Conservation (phyloP, 345 rosid genomes). For the Eucalyptus marginata region DNA sequence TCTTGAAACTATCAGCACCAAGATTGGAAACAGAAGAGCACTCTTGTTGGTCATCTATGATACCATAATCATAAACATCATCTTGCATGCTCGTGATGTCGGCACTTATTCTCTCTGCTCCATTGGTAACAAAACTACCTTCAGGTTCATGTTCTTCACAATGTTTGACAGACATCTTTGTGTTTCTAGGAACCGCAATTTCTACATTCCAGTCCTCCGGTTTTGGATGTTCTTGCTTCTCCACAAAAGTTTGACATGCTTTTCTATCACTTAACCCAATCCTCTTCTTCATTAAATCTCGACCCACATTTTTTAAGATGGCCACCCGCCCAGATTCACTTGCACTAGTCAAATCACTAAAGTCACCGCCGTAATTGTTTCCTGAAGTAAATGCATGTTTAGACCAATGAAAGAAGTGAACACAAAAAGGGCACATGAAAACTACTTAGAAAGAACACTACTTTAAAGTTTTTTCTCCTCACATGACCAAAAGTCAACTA, state of each 20-base stretch:
- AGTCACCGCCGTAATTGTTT: slow-evolving; percentile 45
- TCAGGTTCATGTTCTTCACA: slow-evolving; percentile 72
- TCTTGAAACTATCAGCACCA: slow-evolving; percentile 26
- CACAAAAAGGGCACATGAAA: background rate
- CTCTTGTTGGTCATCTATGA: slow-evolving; percentile 57
- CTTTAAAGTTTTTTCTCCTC: background rate
- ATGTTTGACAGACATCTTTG: slow-evolving; percentile 17
- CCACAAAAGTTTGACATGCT: slow-evolving; percentile 24
- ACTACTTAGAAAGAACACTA: background rate
- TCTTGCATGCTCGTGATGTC: slow-evolving; percentile 28
- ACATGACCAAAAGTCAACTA: background rate
- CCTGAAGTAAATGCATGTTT: slow-evolving; percentile 24
- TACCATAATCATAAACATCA: slow-evolving; percentile 35
- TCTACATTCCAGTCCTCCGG: slow-evolving; percentile 73
- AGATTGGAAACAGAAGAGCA: slow-evolving; percentile 37
- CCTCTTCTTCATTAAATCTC: slow-evolving; percentile 35
- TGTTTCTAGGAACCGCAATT: slow-evolving; percentile 51
- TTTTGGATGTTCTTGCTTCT: slow-evolving; percentile 26
- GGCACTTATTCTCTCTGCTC: slow-evolving; percentile 28
- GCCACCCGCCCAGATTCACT: slow-evolving; percentile 28
- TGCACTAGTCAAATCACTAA: slow-evolving; percentile 40
- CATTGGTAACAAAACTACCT: slow-evolving; percentile 60
- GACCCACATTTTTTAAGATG: slow-evolving; percentile 21
- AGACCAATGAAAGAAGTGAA: background rate
- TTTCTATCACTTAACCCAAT: slow-evolving; percentile 42